These are phyloP conservation scores for Calonectria honghensis DNA, from an alignment of 2,329 filamentous ascomycete species.

Conservation along the genomic window DNA sequence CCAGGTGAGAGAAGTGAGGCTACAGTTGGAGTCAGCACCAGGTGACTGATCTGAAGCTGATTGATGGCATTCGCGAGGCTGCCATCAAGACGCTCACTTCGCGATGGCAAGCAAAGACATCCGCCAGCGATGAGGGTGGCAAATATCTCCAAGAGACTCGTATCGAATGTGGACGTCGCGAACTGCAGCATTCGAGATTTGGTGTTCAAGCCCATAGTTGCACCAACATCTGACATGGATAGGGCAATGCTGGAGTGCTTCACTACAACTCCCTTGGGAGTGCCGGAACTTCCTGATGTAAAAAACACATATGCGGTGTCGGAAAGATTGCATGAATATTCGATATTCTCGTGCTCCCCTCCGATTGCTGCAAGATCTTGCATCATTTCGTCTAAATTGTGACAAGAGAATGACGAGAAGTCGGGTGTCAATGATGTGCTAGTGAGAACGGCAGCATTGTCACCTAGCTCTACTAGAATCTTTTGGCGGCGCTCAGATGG, in stretches of 20 bases:
- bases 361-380: fast-evolving
- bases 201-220: neutral
- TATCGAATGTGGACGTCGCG: neutral
- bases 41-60: neutral
- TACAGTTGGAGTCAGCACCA: neutral
- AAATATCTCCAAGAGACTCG: neutral
- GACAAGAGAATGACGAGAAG: neutral
- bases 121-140: neutral
- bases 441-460: neutral
- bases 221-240: neutral
- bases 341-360: neutral
- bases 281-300: neutral
- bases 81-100: neutral
- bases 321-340: neutral
- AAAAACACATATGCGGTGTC: neutral
- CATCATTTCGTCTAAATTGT: neutral
- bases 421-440: neutral
- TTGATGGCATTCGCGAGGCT: neutral
- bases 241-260: neutral
- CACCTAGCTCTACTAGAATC: neutral
- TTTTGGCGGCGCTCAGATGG: neutral
- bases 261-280: neutral
- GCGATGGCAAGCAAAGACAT: neutral
- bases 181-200: neutral
- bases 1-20: neutral